Evolutionary conservation across 1,139 yeast genomes (phyloP), one percentile per base, ranked within the genome.

Genomic region (Diutina rugosa): DNA sequence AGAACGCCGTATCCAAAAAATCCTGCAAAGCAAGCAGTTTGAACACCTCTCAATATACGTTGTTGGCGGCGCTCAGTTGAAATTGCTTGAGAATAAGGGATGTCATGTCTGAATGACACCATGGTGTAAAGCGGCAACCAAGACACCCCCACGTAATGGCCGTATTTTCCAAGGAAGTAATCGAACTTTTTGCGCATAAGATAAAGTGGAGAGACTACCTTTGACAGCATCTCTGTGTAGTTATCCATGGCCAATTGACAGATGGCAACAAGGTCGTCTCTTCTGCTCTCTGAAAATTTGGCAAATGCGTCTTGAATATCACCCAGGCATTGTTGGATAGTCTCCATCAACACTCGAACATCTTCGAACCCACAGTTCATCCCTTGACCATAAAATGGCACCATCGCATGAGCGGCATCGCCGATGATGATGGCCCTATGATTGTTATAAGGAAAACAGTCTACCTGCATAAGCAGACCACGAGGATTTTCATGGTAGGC

Each of bases 321-420:
- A n/a, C 68, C 70, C 1, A 73, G 64, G 55, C 70, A 60, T 29
- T 72, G 66, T 12, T 82, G 83, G 54, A 89, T 66, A 16, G 82
- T 67, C 49, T 78, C 76, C 73, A 87, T 72, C 57, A 91, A 72
- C 1, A 85, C 81, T 56, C 84, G 75, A 12, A 90, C 90, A 64
- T 91, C 97, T 68, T 91, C 97, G 66, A 91, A 87, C 1, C 98
- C 98, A 66, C 97, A 89, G 67, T 91, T 91, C 95, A 91, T 87
- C 3, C 98, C 98, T 68, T 91, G 98, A 7, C 97, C 97, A 64
- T 90, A 91, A 67, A 91, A 91, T 14, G 98, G 98, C 4, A 91
- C 97, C 97, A 90, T 90, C 16, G 95, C 84, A 69, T 91, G 98
- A 0, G 97, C 96, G 0, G 97, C 96, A 68, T 91, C 97, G 4